Base-by-base conservation (phyloP, 2,329 filamentous ascomycete genomes). In the Lecanoromycetidae sp. region DNA sequence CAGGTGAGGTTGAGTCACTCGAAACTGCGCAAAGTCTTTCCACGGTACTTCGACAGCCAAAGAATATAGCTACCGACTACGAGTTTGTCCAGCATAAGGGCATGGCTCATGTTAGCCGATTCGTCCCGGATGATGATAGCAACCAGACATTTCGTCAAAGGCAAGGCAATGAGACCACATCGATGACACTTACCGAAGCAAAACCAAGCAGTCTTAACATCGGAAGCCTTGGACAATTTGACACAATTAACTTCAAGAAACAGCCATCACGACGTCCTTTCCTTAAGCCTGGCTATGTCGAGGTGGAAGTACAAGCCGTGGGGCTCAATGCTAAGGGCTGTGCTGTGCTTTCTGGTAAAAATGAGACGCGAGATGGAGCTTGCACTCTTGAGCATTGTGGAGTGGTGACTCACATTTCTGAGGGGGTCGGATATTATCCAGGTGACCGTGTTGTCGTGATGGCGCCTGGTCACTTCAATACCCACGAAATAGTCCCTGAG, bases 401-500 rank as follows among this genome's bases (percentile, higher is more conserved):
- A 27, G 39, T 48, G 26, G 40, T 51, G 19, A 48, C 32, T 3
- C 22, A 29, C 17, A 25, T 44, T n/a, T 44, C 36, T 12, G 6
- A 12, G 8, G n/a, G 22, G 0, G 48, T 52, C 4, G 17, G 27
- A 8, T 22, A 54, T 3, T 10, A 22, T 8, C 20, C 39, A 5
- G 54, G 54, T 15, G 54, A 56, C 39, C 49, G 52, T 17, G 50
- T 56, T 27, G 50, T 53, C 9, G 46, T 32, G 22, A 47, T 54
- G 48, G 54, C 42, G 2, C 52, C 50, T 4, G 37, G 38, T 15
- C 44, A 56, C 25, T 56, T 56, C 52, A 10, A 50, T 40, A 66
- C 55, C 1, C 44, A 38, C 1, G 56, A 57, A 33, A 52, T 50
- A 1, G 52, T 62, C 1, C 59, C 61, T 0, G 38, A 52, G 5